phyloP scores from a whole-genome alignment of 2,329 filamentous ascomycete genomes.

The Clonostachys byssicola region DNA sequence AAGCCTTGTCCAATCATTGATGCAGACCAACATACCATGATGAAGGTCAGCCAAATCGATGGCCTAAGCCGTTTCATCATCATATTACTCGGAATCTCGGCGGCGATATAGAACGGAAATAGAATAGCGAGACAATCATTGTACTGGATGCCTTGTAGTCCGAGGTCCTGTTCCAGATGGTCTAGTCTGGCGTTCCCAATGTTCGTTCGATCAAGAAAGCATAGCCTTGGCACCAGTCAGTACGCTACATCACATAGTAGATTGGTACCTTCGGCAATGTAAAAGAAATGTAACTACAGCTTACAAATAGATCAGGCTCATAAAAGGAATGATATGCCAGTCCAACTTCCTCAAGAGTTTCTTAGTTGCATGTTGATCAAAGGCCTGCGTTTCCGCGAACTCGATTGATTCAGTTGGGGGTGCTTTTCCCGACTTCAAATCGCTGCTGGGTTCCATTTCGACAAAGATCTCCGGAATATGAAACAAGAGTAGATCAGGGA shows the following conservation, averaged over 20 bases:
- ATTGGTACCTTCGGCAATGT: background rate
- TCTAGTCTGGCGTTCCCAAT: slow-evolving; percentile 75
- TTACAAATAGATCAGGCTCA: slow-evolving; percentile 68
- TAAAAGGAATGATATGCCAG: slow-evolving; percentile 64
- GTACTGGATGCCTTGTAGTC: slow-evolving; percentile 56
- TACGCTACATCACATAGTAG: background rate
- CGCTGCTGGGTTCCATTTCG: too few species aligned
- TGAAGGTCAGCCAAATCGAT: slow-evolving; percentile 61
- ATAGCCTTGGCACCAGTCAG: background rate
- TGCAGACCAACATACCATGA: slow-evolving; percentile 55
- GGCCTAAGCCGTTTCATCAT: slow-evolving; percentile 14
- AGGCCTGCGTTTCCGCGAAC: too few species aligned
- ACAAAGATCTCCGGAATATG: too few species aligned
- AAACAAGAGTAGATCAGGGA: too few species aligned
- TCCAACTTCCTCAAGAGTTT: slow-evolving; percentile 68
- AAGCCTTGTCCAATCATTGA: slow-evolving; percentile 86
- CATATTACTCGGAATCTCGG: slow-evolving; percentile 57
- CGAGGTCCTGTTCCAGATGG: slow-evolving; percentile 57
- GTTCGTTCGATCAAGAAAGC: slow-evolving; percentile 58
- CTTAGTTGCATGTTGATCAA: too few species aligned
- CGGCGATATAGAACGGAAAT: slow-evolving; percentile 72
- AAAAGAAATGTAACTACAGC: slow-evolving; percentile 40
- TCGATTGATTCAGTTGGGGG: too few species aligned
- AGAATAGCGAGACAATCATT: slow-evolving; percentile 78
- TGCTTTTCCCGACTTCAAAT: too few species aligned